Evolutionary conservation across 2,329 filamentous ascomycete species (phyloP), one percentile per base, ranked within the genome.

Genomic region (Colletotrichum theobromicola): DNA sequence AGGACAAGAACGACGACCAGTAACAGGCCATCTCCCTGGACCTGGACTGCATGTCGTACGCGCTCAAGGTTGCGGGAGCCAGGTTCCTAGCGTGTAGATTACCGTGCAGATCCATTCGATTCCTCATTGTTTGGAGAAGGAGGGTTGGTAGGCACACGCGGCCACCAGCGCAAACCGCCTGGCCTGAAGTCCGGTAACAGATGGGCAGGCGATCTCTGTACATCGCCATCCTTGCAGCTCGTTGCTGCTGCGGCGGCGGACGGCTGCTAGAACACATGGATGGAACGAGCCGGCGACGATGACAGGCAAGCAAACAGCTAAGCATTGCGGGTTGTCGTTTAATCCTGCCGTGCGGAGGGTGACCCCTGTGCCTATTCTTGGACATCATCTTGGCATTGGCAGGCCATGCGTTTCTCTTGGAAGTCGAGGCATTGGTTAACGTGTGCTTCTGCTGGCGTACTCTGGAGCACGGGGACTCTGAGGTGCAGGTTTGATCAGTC

Each of bases 361-460:
- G 34, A 74, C 18, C 42, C 62, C 16, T 74, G 62, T 46, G 34
- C 16, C 68, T 74, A 74, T 74, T 74, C 61, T 67, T 50, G 72
- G 72, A 74, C 37, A 66, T 71, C 67, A 28, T 55, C 55, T 74
- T 71, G 67, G 72, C 62, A 67, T 74, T 71, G 67, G 72, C 62
- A 67, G 68, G 42, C 42, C 55, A 71, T 61, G 67, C 60, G 67
- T 71, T 70, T 71, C 32, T 57, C 34, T 26, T 62, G 16, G 18
- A 30, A 61, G 57, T 53, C 63, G 57, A 72, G 46, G 42, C 57
- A 30, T 58, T 67, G 46, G 42, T 15, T 42, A 21, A 42, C 13
- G 34, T 26, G 32, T 16, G n/a, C 26, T 50, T n/a, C 42, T 42
- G 18, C 61, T 67, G 57, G 26, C 21, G 37, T 21, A 30, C 24